Percentiles rank a stretch among this genome's conserved stretches.
phyloP scores from a whole-genome alignment of 1,284 basidiomycete genomes.

The Leccinum griseonigrum region DNA sequence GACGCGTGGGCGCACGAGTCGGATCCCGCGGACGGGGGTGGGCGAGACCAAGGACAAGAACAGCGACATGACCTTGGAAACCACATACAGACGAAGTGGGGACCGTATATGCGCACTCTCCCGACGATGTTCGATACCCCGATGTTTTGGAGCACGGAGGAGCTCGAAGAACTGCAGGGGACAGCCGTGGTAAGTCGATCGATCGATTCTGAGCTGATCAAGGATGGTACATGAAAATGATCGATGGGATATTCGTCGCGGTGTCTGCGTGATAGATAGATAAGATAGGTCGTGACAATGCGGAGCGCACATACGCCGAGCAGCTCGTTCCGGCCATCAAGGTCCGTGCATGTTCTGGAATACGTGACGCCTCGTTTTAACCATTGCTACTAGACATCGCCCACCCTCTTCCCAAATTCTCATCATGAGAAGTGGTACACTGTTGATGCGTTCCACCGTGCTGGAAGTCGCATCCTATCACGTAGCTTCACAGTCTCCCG shows the following conservation, averaged over 20 bases:
- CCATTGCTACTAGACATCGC: slow-evolving; percentile 50
- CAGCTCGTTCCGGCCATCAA: slow-evolving; percentile 65
- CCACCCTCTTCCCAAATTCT: slow-evolving; percentile 65
- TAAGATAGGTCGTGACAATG: slow-evolving; percentile 86
- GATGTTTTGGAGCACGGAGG: slow-evolving; percentile 88
- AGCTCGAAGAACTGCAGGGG: slow-evolving; percentile 77
- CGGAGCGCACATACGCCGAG: slow-evolving; percentile 72
- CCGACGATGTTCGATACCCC: slow-evolving; percentile 84
- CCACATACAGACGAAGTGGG: slow-evolving; percentile 41
- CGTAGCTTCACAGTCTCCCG: slow-evolving; percentile 81
- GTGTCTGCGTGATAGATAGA: slow-evolving; percentile 41
- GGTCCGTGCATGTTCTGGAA: slow-evolving; percentile 39
- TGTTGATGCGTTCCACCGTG: slow-evolving; percentile 79
- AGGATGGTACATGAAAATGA: neutral
- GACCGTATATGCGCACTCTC: slow-evolving; percentile 44
- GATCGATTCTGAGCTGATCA: slow-evolving; percentile 11
- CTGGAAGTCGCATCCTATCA: slow-evolving; percentile 93
- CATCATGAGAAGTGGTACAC: slow-evolving; percentile 57
- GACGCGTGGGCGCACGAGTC: slow-evolving; percentile 41
- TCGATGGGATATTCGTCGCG: neutral
- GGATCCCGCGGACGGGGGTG: neutral
- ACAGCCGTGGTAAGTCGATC: slow-evolving; percentile 83
- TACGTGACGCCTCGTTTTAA: neutral
- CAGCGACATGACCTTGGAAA: slow-evolving; percentile 36
- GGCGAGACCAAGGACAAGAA: neutral